phyloP scores from a whole-genome alignment of 345 rosid genomes.

The Acer negundo region DNA sequence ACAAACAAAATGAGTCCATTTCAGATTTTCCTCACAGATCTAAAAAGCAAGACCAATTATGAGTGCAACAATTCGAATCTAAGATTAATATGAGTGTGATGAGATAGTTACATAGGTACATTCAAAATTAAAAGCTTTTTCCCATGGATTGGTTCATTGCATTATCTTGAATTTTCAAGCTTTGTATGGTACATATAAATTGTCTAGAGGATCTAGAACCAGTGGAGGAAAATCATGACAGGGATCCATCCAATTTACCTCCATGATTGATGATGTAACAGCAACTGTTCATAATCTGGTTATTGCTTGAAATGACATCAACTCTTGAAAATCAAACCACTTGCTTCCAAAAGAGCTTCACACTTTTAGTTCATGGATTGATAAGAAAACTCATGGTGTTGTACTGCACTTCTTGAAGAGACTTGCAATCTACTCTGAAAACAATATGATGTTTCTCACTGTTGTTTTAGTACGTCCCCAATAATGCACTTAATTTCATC shows the following conservation, averaged over 20 bases:
- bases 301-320: conserved; percentile 8
- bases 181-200: no score
- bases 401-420: background rate
- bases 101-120: no score
- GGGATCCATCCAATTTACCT: background rate
- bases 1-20: no score
- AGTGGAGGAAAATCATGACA: background rate
- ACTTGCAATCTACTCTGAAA: background rate
- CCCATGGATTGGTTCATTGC: no score
- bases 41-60: no score
- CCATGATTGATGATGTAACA: background rate
- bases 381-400: background rate
- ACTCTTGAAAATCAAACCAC: background rate
- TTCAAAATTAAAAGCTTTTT: no score
- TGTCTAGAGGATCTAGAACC: background rate
- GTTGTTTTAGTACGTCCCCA: no score
- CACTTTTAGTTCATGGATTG: background rate
- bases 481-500: background rate
- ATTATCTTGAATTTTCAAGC: no score
- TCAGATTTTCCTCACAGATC: no score
- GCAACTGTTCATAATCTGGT: background rate
- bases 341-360: background rate
- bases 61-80: no score
- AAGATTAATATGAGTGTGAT: no score
- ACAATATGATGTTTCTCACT: background rate